Evolutionary conservation across 140 eudicot species (phyloP).

Genomic region (Stevia rebaudiana): DNA sequence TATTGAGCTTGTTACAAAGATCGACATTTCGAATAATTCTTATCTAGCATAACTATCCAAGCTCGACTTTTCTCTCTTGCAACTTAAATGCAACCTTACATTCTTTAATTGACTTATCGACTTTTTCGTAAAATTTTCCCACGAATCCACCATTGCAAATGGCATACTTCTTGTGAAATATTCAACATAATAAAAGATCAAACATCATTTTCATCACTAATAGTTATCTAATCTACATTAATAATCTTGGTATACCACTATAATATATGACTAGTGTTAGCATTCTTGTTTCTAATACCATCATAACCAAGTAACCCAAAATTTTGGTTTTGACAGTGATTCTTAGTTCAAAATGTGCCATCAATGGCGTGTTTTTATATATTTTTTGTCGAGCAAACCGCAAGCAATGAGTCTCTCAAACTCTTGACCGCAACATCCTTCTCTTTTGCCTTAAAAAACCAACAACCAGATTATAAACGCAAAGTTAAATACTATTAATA

Average conservation of each 20-base stretch:
- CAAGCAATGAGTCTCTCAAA: constrained; percentile 43
- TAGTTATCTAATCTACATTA: background rate
- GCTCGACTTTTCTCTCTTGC: no score
- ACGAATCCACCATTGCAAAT: no score
- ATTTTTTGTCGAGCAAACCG: constrained; percentile 17
- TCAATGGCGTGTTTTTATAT: background rate
- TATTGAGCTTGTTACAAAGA: no score
- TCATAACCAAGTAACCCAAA: constrained; percentile 9
- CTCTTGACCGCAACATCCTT: constrained; percentile 26
- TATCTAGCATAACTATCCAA: no score
- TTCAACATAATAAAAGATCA: no score
- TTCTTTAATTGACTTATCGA: no score
- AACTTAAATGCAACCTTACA: no score
- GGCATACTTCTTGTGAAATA: no score
- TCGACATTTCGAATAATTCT: no score
- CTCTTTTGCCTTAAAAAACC: constrained; percentile 36
- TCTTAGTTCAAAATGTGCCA: background rate
- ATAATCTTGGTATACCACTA: background rate
- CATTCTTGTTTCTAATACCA: constrained; percentile 9
- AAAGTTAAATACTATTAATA: background rate
- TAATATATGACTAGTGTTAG: constrained; percentile 4
- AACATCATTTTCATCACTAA: background rate
- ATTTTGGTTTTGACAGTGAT: background rate
- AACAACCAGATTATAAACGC: background rate
- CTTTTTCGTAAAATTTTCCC: no score